A percentile compares a stretch with the other conserved stretches of the same genome.
Evolutionary conservation across 23 red algal species (phyloP).

Genomic region (Agarophyton chilense): DNA sequence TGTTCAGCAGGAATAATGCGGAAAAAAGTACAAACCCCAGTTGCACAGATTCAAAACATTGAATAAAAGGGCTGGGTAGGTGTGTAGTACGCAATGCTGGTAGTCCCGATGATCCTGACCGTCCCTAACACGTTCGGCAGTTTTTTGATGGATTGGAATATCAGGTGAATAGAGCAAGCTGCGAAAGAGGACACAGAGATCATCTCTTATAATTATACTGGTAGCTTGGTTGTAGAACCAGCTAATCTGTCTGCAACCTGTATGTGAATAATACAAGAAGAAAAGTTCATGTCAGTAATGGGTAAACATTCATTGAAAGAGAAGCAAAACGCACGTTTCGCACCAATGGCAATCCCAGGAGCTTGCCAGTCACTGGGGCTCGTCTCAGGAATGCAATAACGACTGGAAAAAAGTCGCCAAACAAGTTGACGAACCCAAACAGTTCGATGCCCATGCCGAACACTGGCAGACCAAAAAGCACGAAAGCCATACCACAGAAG

Average conservation of each 20-base stretch:
- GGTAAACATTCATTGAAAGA: not conserved
- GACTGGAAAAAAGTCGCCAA: slow-evolving; percentile 90
- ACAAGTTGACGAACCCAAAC: slow-evolving; percentile 86
- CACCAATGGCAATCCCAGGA: slow-evolving; percentile 64
- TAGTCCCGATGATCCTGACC: not conserved
- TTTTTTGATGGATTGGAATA: not conserved
- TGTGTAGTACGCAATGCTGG: not conserved
- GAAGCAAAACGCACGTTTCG: slow-evolving; percentile 52
- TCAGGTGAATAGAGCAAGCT: not conserved
- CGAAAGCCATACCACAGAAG: slow-evolving; percentile 87
- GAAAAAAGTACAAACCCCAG: not conserved
- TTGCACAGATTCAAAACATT: not conserved
- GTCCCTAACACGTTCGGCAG: not conserved
- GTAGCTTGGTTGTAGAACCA: slow-evolving; percentile 20
- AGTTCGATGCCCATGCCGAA: slow-evolving; percentile 83
- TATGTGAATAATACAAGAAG: not conserved
- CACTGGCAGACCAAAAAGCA: slow-evolving; percentile 89
- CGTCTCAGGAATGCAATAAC: slow-evolving; percentile 79
- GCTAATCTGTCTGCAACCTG: slow-evolving; percentile 36
- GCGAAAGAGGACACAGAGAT: not conserved
- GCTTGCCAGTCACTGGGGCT: slow-evolving; percentile 73
- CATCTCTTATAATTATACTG: slow-evolving; percentile 1
- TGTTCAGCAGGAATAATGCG: not conserved
- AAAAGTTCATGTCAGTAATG: not conserved
- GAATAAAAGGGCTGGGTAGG: not conserved